Evolutionary conservation across 306 rosid species (phyloP), one percentile per base, ranked within the genome.

Genomic region (Ceratonia siliqua): DNA sequence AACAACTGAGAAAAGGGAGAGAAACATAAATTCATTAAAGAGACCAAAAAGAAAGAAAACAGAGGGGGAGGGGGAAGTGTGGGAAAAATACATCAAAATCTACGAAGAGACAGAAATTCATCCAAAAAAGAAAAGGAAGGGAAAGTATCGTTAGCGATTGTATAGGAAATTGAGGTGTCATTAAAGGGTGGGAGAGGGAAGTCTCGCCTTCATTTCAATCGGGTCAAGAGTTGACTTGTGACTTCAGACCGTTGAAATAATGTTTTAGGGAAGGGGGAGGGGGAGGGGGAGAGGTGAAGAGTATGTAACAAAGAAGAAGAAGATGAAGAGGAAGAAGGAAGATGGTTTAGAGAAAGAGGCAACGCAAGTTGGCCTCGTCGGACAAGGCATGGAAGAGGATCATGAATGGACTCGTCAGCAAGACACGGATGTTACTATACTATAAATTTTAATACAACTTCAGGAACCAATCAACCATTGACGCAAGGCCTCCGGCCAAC

Each of bases 171-270:
- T 48, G 42, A 56, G 5, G 58, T 38, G 62, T 25, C 56, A 33
- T 52, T 61, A 61, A 45, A 30, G 33, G n/a, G 20, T 53, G 59
- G 70, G 81, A 79, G 20, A 42, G 59, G 70, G 81, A 79, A 82
- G 73, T 35, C 66, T 63, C 71, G 85, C 91, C 91, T 85, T 87
- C 91, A 85, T 87, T 80, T 84, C 41, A 36, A 18, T 57, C n/a
- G 62, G 70, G 68, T 62, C 33, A 18, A 17, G 35, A 50, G 74
- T 25, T 68, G 35, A 50, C 71, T 25, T 68, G 68, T 50, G 83
- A 79, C 57, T 14, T 17, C 3, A 73, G 56, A 61, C 24, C 50
- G 61, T 41, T 27, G 5, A 22, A 48, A 35, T 20, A 57, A 18
- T 0, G 56, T 46, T 25, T 24, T 21, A 59, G 70, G 18, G 18